These are phyloP conservation scores for Xylaria sp. DNA, from an alignment of 2,329 filamentous ascomycete genomes.

Conservation along the genomic window DNA sequence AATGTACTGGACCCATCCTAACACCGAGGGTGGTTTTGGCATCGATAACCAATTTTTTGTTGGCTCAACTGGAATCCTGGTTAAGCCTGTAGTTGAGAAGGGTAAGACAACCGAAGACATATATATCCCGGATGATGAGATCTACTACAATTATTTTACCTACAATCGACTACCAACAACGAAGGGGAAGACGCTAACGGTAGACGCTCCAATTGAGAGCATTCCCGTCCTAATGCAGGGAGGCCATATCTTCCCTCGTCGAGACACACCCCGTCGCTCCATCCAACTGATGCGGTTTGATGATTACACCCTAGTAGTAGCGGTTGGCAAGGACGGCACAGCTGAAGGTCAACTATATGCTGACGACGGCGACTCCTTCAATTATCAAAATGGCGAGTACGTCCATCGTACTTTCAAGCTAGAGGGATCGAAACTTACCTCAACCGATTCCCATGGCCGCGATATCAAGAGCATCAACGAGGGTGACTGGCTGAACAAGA, in stretches of 20 bases:
- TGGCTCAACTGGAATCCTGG: conserved; percentile 87
- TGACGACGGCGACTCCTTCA: conserved; percentile 94
- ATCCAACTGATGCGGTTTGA: conserved; percentile 92
- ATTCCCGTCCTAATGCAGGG: conserved; percentile 93
- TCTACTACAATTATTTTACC: conserved; percentile 96
- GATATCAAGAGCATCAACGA: conserved; percentile 68
- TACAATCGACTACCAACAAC: conserved; percentile 77
- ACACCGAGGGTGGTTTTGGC: conserved; percentile 85
- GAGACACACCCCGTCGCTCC: conserved; percentile 87
- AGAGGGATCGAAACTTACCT: conserved; percentile 68
- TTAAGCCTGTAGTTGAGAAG: conserved; percentile 87
- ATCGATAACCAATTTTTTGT: conserved; percentile 95
- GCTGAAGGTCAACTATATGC: conserved; percentile 87
- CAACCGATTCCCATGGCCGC: conserved; percentile 71
- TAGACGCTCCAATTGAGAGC: conserved; percentile 83
- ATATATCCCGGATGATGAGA: conserved; percentile 87
- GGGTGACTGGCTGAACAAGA: conserved; percentile 79
- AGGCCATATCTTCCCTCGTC: conserved; percentile 89
- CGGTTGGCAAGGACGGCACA: conserved; percentile 71
- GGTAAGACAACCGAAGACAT: conserved; percentile 78
- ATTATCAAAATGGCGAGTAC: conserved; percentile 85
- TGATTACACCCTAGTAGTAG: conserved; percentile 90
- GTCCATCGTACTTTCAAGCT: conserved; percentile 86
- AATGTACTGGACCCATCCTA: conserved; percentile 91
- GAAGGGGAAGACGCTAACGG: conserved; percentile 73